A percentile compares a stretch with the other conserved stretches of the same genome.
phyloP scores from a whole-genome alignment of 2,329 filamentous ascomycete genomes.

The Teratosphaeria destructans region DNA sequence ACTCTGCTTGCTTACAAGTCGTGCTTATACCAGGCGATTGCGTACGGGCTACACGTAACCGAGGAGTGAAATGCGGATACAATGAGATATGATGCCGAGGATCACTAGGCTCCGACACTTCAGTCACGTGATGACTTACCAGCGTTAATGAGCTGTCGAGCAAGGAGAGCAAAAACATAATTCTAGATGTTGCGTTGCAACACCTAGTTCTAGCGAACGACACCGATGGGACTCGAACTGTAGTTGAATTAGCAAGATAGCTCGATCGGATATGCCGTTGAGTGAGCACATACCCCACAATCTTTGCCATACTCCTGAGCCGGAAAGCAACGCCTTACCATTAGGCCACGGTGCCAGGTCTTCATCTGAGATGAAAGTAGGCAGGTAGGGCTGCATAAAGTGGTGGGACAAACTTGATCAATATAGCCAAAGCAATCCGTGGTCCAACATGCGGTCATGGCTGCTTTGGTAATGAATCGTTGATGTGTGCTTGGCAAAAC shows the following conservation, averaged over 20 bases:
- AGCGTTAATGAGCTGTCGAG: not conserved
- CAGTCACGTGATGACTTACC: not conserved
- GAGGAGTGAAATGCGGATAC: not conserved
- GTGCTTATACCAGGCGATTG: not conserved
- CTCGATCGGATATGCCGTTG: too few relatives aligned
- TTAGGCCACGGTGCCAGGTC: conserved; percentile 19
- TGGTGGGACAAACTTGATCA: not conserved
- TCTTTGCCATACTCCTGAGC: conserved; percentile 12
- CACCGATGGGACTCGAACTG: conserved; percentile 16
- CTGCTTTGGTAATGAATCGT: not conserved
- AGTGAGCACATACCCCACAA: conserved; percentile 6
- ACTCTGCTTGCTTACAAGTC: not conserved
- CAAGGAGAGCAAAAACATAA: not conserved
- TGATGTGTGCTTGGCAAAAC: too few relatives aligned
- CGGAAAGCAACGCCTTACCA: conserved; percentile 26
- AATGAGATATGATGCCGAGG: not conserved
- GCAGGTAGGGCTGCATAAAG: not conserved
- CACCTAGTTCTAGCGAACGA: not conserved
- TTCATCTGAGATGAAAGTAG: not conserved
- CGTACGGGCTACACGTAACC: not conserved
- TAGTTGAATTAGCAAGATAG: too few relatives aligned
- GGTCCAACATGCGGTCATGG: not conserved
- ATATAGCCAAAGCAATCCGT: not conserved
- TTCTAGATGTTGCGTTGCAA: not conserved
- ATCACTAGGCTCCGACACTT: not conserved